phyloP scores from a whole-genome alignment of 129 eudicot species.

The Mikania micrantha region DNA sequence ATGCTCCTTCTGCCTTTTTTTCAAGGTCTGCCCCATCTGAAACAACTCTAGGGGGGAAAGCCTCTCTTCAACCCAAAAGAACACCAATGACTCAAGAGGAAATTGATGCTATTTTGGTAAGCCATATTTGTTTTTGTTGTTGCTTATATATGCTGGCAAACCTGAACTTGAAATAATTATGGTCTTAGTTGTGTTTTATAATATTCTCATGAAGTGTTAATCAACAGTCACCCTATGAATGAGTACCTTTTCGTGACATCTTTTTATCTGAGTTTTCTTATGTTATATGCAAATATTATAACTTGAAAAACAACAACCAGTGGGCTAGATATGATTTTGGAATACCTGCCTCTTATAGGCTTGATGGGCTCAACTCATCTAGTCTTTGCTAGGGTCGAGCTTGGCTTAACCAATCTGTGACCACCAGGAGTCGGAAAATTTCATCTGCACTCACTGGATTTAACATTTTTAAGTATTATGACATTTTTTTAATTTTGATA shows the following conservation, averaged over 20 bases:
- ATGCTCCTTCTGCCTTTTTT: constrained; percentile 44
- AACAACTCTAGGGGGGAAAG: constrained; percentile 54
- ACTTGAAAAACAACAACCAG: not conserved
- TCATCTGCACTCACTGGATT: not conserved
- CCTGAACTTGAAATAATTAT: not conserved
- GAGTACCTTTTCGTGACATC: not conserved
- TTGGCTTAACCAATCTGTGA: not conserved
- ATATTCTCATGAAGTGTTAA: not conserved
- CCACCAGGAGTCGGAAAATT: not conserved
- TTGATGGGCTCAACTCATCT: too few species aligned
- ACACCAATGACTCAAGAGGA: constrained; percentile 80
- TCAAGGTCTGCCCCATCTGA: constrained; percentile 44
- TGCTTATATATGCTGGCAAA: not conserved
- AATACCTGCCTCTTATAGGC: not conserved
- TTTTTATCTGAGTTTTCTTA: not conserved
- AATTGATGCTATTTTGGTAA: constrained; percentile 79
- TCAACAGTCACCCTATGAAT: not conserved
- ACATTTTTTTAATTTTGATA: too few species aligned
- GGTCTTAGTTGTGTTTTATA: not conserved
- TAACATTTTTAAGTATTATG: not conserved
- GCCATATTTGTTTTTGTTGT: not conserved
- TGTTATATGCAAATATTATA: not conserved
- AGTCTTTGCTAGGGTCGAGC: not conserved
- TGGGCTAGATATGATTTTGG: not conserved
- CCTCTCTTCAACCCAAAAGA: constrained; percentile 91